Evolutionary conservation across 2,329 filamentous ascomycete genomes (phyloP), one percentile per base, ranked within the genome.

Genomic region (Curvularia hawaiiensis): DNA sequence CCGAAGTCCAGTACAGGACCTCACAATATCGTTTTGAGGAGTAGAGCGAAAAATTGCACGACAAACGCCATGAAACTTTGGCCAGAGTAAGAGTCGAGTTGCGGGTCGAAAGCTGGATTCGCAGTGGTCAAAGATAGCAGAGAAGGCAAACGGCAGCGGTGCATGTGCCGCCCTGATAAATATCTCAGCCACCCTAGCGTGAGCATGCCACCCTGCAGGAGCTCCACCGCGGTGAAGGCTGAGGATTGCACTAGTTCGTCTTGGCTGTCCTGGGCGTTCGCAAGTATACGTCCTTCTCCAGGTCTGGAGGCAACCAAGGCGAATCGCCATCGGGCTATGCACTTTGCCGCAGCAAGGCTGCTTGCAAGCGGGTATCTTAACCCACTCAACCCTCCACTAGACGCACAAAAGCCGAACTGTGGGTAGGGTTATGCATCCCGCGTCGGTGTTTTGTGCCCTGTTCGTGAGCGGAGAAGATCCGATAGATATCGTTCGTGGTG

Each of bases 21-120:
- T 71, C 61, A 73, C 56, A 60, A 65, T 54, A 76, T 65, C 43
- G 60, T 62, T 62, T 75, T 73, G 62, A 75, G 71, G 50, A 75
- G 69, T 33, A 76, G 70, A 39, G 64, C 68, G 58, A 75, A 76
- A 58, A 72, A 75, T 47, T 70, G 65, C 47, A 69, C 63, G 30
- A 64, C 49, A 56, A 72, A 76, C 57, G 69, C 69, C 72, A 76
- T 75, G 59, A 65, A 69, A 60, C 58, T 53, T 58, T 28, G 52
- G 22, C 30, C 41, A 39, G 52, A 28, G 10, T 41, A 18, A 28
- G 28, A 46, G 51, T 53, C 39, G 44, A 26, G 52, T 56, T 50
- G 47, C 49, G 49, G 59, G 52, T 56, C 30, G 22, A 33, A 18
- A 47, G 50, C 51, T 49, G 56, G 56, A 48, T 47, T 49, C 43